These are phyloP conservation scores for Syzygium malaccense DNA, from an alignment of 441 rosid genomes.

Conservation along the genomic window DNA sequence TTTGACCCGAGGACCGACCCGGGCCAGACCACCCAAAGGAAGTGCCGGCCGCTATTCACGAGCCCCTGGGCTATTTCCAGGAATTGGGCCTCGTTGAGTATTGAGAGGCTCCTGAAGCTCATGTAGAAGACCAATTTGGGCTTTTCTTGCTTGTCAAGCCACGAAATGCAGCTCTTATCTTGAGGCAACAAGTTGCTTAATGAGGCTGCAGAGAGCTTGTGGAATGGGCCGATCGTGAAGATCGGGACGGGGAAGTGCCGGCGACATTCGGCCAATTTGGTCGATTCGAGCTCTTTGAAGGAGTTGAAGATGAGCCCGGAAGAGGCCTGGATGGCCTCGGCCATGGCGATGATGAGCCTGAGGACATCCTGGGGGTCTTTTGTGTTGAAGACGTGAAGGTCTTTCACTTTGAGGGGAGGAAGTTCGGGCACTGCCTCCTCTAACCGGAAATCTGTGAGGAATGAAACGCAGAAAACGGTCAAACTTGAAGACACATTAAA, in stretches of 20 bases:
- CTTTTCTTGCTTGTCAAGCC: slow-evolving; percentile 41
- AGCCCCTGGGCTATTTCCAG: slow-evolving; percentile 50
- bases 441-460: slow-evolving; percentile 16
- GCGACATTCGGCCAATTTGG: slow-evolving; percentile 15
- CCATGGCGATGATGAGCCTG: slow-evolving; percentile 17
- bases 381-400: slow-evolving; percentile 38
- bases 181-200: slow-evolving; percentile 27
- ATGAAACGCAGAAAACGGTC: background rate
- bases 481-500: background rate
- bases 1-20: slow-evolving; percentile 22
- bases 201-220: slow-evolving; percentile 22
- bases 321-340: slow-evolving; percentile 25
- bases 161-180: slow-evolving; percentile 35
- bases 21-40: slow-evolving; percentile 51
- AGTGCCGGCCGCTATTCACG: slow-evolving; percentile 29
- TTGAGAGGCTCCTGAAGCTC: slow-evolving; percentile 46
- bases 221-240: slow-evolving; percentile 66
- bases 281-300: slow-evolving; percentile 38
- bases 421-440: slow-evolving; percentile 39
- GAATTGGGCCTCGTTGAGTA: slow-evolving; percentile 22
- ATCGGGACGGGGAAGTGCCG: slow-evolving; percentile 28
- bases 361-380: slow-evolving; percentile 18
- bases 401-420: slow-evolving; percentile 45
- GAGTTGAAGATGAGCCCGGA: slow-evolving; percentile 51
- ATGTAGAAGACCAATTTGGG: slow-evolving; percentile 40